Percentiles rank a stretch among this genome's conserved stretches.
Evolutionary conservation across 1,139 yeast species (phyloP).

Genomic region (Blastobotrys petasosporus): DNA sequence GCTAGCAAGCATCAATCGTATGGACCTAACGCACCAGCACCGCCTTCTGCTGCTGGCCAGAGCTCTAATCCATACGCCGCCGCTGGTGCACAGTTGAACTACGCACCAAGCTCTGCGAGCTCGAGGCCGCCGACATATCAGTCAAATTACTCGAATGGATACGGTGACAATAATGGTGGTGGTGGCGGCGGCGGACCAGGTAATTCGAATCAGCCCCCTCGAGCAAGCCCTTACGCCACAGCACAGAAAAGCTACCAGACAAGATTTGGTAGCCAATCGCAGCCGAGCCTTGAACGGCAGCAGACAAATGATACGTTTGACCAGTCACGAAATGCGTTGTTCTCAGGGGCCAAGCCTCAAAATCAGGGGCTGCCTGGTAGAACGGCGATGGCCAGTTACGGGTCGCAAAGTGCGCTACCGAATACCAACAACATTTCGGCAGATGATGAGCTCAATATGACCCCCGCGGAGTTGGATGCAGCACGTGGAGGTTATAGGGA

Average conservation of each 20-base stretch:
- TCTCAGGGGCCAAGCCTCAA: constrained; percentile 22
- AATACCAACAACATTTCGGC: constrained; percentile 44
- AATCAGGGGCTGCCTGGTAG: constrained; percentile 13
- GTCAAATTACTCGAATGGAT: not conserved
- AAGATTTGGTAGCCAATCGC: constrained; percentile 20
- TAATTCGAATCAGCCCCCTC: constrained; percentile 1
- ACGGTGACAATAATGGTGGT: not conserved
- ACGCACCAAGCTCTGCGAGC: constrained; percentile 9
- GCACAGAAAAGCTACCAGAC: constrained; percentile 24
- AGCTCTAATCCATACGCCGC: constrained; percentile 38
- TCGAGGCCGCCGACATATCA: not conserved
- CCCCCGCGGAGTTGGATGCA: constrained; percentile 16
- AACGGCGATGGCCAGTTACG: constrained; percentile 10
- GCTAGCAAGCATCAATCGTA: constrained; percentile 12
- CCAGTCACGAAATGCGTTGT: constrained; percentile 28
- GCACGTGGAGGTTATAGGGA: constrained; percentile 1
- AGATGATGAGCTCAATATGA: constrained; percentile 51
- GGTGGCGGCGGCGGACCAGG: constrained; percentile 4
- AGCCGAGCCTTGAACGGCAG: constrained; percentile 14
- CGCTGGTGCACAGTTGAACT: constrained; percentile 13
- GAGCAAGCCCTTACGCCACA: constrained; percentile 23
- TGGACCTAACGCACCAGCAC: constrained; percentile 32
- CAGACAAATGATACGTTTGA: constrained; percentile 22
- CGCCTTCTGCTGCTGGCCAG: constrained; percentile 39
- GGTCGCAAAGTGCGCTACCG: not conserved